phyloP scores from a whole-genome alignment of 2,329 filamentous ascomycete species.

The Aspergillus caelatus region DNA sequence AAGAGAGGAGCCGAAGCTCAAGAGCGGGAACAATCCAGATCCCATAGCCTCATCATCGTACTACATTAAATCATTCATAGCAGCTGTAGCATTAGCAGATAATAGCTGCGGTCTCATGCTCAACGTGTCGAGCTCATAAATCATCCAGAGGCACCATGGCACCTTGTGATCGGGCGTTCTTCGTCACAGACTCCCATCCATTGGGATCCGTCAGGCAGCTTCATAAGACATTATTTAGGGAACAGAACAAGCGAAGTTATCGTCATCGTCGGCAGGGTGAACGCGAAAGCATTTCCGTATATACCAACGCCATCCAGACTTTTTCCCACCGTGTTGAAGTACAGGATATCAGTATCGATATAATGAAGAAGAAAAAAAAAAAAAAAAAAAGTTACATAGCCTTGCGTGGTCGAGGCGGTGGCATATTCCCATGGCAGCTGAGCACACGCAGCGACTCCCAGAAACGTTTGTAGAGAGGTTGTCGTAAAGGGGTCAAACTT shows the following conservation, averaged over 20 bases:
- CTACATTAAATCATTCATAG: slow-evolving; percentile 12
- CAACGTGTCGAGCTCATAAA: slow-evolving; percentile 8
- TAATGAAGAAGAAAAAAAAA: background rate
- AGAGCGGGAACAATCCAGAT: background rate
- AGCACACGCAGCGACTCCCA: slow-evolving; percentile 31
- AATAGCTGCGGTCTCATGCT: background rate
- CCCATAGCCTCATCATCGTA: slow-evolving; percentile 9
- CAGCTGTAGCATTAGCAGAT: background rate
- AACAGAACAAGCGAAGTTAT: background rate
- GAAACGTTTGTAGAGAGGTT: slow-evolving; percentile 27
- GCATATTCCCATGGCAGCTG: slow-evolving; percentile 27
- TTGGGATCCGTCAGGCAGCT: background rate
- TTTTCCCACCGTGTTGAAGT: background rate
- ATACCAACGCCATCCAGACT: slow-evolving; percentile 13
- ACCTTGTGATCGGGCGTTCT: background rate
- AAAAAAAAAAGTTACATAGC: slow-evolving; percentile 15
- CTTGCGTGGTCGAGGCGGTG: slow-evolving; percentile 20
- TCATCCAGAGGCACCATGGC: slow-evolving; percentile 3
- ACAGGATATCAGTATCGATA: background rate
- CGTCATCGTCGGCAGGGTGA: background rate
- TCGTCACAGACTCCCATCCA: background rate
- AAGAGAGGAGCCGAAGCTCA: slow-evolving; percentile 3
- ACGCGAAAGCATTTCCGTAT: background rate
- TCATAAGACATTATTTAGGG: slow-evolving; percentile 3
- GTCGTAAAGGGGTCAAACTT: slow-evolving; percentile 22